phyloP scores from a whole-genome alignment of 352 stramenopile genomes.

The Globisporangium carolinianum region DNA sequence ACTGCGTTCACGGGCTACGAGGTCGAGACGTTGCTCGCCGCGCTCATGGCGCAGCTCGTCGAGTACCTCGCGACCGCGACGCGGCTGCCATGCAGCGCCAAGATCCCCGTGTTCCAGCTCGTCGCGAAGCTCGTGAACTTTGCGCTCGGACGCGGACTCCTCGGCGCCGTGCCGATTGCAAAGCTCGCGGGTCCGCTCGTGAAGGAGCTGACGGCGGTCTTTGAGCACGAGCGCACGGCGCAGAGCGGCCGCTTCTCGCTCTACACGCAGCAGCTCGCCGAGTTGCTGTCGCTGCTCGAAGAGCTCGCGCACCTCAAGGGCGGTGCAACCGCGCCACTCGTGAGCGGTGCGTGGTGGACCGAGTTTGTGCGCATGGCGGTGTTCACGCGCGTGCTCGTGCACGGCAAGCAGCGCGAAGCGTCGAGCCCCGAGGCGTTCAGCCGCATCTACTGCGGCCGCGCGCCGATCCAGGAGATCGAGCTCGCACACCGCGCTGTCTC shows the following conservation, averaged over 20 bases:
- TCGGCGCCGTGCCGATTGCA: slow-evolving; percentile 46
- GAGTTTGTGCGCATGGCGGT: slow-evolving; percentile 51
- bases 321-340: slow-evolving; percentile 14
- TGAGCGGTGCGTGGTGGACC: slow-evolving; percentile 44
- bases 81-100: slow-evolving; percentile 33
- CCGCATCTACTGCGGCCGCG: slow-evolving; percentile 46
- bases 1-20: slow-evolving; percentile 50
- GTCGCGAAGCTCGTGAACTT: slow-evolving; percentile 65
- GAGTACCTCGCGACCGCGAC: slow-evolving; percentile 36
- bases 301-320: slow-evolving; percentile 51
- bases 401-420: slow-evolving; percentile 32
- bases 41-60: slow-evolving; percentile 33
- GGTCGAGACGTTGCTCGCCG: slow-evolving; percentile 54
- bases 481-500: slow-evolving; percentile 21
- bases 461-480: slow-evolving; percentile 53
- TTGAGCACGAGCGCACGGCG: slow-evolving; percentile 55
- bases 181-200: slow-evolving; percentile 41
- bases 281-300: slow-evolving; percentile 57
- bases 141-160: slow-evolving; percentile 38
- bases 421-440: slow-evolving; percentile 30
- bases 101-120: slow-evolving; percentile 45
- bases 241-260: slow-evolving; percentile 61
- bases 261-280: slow-evolving; percentile 56
- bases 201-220: slow-evolving; percentile 46
- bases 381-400: slow-evolving; percentile 44